These are phyloP conservation scores for Eragrostis tef DNA, from an alignment of 202 grass and related monocot genomes.

Conservation along the genomic window DNA sequence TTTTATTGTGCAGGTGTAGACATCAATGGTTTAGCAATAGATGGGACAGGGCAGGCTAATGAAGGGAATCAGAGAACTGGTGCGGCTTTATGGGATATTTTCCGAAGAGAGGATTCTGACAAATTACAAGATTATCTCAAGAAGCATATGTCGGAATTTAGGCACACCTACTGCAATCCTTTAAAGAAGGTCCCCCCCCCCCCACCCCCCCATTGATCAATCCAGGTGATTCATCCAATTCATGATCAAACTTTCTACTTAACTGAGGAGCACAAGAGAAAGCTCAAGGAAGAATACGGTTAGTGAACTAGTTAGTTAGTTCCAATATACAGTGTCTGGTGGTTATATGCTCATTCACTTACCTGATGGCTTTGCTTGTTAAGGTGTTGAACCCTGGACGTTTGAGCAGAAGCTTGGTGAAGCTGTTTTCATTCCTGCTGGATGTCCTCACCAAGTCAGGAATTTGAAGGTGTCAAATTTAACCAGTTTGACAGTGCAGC, in stretches of 20 bases:
- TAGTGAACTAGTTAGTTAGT: no score
- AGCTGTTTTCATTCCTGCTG: constrained; percentile 76
- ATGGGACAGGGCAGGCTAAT: neutral
- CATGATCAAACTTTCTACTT: constrained; percentile 56
- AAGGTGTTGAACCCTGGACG: constrained; percentile 87
- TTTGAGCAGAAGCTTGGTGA: constrained; percentile 88
- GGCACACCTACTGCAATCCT: constrained; percentile 60
- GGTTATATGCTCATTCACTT: no score
- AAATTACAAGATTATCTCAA: constrained; percentile 69
- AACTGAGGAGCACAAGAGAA: constrained; percentile 65
- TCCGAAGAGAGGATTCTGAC: constrained; percentile 69
- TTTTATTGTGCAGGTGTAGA: constrained; percentile 39
- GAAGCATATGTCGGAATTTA: constrained; percentile 64
- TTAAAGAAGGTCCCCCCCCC: constrained; percentile 59
- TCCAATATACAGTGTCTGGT: no score
- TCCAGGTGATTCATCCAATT: constrained; percentile 51
- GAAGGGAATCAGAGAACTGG: constrained; percentile 30
- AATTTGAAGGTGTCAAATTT: constrained; percentile 65
- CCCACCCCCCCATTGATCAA: no score
- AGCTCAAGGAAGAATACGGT: constrained; percentile 85
- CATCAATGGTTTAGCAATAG: constrained; percentile 41
- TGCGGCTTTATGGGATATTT: constrained; percentile 86
- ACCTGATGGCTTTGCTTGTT: no score
- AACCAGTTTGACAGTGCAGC: neutral
- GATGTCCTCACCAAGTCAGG: constrained; percentile 86